Conservation (phyloP, 257 asterid species). For the Ehretia macrophylla region DNA sequence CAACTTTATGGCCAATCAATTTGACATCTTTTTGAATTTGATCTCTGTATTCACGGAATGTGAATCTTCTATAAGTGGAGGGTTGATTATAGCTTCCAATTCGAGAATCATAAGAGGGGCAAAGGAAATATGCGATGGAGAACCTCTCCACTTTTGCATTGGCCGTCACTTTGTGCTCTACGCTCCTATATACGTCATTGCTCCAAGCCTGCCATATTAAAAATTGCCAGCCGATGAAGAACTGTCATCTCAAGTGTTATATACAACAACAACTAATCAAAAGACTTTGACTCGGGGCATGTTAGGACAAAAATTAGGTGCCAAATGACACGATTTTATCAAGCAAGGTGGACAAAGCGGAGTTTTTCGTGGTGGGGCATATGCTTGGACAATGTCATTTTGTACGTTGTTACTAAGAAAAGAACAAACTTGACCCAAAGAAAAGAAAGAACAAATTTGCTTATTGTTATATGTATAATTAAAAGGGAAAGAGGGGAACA, state of each 20-base stretch:
- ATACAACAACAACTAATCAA: neutral
- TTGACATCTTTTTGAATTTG: constrained; percentile 52
- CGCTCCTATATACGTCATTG: constrained; percentile 61
- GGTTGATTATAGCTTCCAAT: constrained; percentile 52
- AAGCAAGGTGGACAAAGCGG: no score
- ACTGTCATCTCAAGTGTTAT: neutral
- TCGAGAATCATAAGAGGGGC: constrained; percentile 55
- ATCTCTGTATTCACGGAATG: constrained; percentile 54
- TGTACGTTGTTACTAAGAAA: no score
- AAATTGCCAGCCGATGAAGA: neutral
- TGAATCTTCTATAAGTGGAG: constrained; percentile 38
- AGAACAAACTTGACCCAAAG: no score
- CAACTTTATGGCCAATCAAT: constrained; percentile 50
- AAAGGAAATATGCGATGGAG: constrained; percentile 68
- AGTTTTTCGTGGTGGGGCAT: no score
- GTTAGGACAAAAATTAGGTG: neutral
- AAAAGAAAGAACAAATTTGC: no score
- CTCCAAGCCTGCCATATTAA: constrained; percentile 71
- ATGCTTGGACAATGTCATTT: no score
- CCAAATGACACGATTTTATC: no score
- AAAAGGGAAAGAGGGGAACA: no score
- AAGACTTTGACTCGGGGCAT: constrained; percentile 4
- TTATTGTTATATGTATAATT: no score
- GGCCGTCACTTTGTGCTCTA: constrained; percentile 61
- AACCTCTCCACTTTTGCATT: constrained; percentile 53